Conservation (phyloP, 495 filamentous ascomycete genomes). For the Bombardia bombarda region DNA sequence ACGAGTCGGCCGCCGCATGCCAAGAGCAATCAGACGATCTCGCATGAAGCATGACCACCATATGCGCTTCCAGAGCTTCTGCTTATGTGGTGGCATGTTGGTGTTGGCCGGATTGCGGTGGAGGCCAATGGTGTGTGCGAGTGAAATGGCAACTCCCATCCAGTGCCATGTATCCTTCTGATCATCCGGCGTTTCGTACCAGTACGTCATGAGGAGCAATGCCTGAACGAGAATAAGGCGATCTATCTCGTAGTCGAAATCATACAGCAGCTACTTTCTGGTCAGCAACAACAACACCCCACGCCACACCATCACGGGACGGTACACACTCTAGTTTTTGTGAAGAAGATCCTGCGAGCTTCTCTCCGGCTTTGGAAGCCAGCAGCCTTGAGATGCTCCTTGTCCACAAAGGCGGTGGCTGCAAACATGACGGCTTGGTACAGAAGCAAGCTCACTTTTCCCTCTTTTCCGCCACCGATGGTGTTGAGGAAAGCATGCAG, state of each 20-base stretch:
- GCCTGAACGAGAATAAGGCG: conserved; percentile 77
- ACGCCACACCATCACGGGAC: too few species aligned
- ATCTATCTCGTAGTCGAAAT: conserved; percentile 79
- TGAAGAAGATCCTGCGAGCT: conserved; percentile 73
- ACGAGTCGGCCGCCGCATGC: conserved; percentile 80
- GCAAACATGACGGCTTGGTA: conserved; percentile 82
- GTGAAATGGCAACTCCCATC: conserved; percentile 80
- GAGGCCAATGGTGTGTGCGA: conserved; percentile 76
- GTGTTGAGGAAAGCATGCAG: conserved; percentile 62
- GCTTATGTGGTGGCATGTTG: conserved; percentile 59
- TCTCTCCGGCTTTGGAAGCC: conserved; percentile 64
- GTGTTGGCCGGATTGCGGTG: conserved; percentile 70
- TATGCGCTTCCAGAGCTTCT: conserved; percentile 79
- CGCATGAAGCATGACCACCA: conserved; percentile 95
- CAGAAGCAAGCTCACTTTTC: conserved; percentile 64
- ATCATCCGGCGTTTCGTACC: conserved; percentile 85
- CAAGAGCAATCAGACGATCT: conserved; percentile 78
- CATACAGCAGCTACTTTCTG: conserved; percentile 58
- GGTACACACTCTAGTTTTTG: conserved; percentile 65
- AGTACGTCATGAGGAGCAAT: conserved; percentile 79
- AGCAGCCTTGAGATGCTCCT: conserved; percentile 56
- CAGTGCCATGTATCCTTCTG: conserved; percentile 89
- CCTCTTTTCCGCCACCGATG: conserved; percentile 58
- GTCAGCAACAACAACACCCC: too few species aligned
- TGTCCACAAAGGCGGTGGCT: conserved; percentile 68